These are phyloP conservation scores for Curvularia sp. DNA, from an alignment of 2,329 filamentous ascomycete species.

Conservation along the genomic window DNA sequence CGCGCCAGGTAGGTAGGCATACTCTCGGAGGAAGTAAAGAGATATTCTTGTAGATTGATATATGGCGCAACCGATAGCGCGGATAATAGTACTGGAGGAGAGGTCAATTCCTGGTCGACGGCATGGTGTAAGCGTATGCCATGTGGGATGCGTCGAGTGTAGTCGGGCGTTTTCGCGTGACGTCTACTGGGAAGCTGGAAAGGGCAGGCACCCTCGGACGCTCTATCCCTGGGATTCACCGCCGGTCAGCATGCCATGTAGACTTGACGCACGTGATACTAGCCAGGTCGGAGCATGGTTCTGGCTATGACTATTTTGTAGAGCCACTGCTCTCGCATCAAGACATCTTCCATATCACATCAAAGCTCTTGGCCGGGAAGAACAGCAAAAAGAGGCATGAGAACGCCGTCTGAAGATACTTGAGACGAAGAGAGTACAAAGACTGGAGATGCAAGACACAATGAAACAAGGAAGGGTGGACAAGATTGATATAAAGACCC, in stretches of 20 bases:
- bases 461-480: background rate
- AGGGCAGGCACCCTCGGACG: conserved; percentile 20
- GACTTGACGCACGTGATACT: too few species aligned
- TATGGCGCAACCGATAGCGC: background rate
- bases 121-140: background rate
- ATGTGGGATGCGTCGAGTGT: conserved; percentile 7
- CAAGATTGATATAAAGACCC: background rate
- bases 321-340: background rate
- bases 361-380: background rate
- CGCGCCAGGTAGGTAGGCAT: conserved; percentile 47
- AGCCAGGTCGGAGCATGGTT: too few species aligned
- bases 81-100: background rate
- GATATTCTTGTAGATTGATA: background rate
- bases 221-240: conserved; percentile 9
- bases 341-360: background rate
- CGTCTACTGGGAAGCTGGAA: conserved; percentile 18
- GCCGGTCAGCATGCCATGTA: background rate
- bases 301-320: background rate
- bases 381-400: background rate
- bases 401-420: background rate
- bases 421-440: background rate
- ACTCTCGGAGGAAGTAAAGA: background rate
- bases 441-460: background rate
- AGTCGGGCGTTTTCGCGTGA: conserved; percentile 21
- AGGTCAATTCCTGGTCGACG: background rate